Evolutionary conservation across 371 early-diverging fungal genomes (phyloP).

Genomic region (Mucor lusitanicus): DNA sequence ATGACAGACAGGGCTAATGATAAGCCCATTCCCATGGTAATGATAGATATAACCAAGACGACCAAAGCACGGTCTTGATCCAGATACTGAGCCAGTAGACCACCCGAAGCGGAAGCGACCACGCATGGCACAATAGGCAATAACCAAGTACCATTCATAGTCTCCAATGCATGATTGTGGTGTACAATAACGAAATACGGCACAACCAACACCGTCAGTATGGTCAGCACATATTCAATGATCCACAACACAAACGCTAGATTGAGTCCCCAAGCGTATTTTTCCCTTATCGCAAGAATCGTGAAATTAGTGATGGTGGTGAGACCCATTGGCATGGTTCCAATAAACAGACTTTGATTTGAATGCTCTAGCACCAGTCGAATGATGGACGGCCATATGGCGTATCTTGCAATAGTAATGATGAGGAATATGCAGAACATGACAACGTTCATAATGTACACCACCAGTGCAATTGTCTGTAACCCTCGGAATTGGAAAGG

Average conservation of each 20-base stretch:
- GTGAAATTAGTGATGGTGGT: conserved; percentile 41
- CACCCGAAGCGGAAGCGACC: conserved; percentile 50
- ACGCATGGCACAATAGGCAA: conserved; percentile 52
- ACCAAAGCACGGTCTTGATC: conserved; percentile 17
- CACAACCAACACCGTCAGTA: conserved; percentile 30
- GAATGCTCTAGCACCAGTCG: conserved; percentile 42
- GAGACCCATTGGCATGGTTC: conserved; percentile 55
- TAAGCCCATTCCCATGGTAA: conserved; percentile 52
- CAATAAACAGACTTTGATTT: conserved; percentile 44
- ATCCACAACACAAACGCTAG: conserved; percentile 46
- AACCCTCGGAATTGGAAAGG: conserved; percentile 46
- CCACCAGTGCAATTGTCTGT: conserved; percentile 36
- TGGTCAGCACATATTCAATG: conserved; percentile 34
- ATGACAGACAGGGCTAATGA: conserved; percentile 39
- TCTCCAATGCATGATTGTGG: conserved; percentile 43
- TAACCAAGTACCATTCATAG: conserved; percentile 46
- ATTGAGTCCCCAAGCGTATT: conserved; percentile 31
- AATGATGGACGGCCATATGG: conserved; percentile 38
- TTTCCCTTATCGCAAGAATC: conserved; percentile 12
- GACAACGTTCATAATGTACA: conserved; percentile 39
- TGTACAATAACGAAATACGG: conserved; percentile 40
- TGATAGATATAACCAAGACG: conserved; percentile 41
- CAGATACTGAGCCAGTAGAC: conserved; percentile 35
- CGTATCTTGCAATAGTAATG: conserved; percentile 31
- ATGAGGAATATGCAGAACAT: conserved; percentile 28